phyloP scores from a whole-genome alignment of 1,284 basidiomycete genomes.

The Ustilago curta region DNA sequence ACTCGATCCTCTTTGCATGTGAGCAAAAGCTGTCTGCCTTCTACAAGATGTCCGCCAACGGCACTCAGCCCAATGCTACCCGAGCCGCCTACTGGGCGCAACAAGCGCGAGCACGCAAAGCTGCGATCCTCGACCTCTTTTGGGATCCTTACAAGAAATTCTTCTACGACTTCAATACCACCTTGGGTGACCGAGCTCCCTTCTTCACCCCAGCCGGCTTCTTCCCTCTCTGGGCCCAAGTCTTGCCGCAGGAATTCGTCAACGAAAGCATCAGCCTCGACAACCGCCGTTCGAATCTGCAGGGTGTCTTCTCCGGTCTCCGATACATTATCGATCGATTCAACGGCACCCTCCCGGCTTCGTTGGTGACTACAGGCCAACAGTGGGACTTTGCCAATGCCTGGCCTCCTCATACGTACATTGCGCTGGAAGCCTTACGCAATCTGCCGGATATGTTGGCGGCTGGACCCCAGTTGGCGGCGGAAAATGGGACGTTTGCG shows the following conservation, averaged over 20 bases:
- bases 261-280: constrained; percentile 71
- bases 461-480: constrained; percentile 73
- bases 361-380: constrained; percentile 80
- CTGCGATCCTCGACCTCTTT: constrained; percentile 83
- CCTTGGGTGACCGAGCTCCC: constrained; percentile 43
- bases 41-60: constrained; percentile 73
- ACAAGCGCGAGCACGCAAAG: constrained; percentile 75
- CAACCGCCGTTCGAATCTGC: constrained; percentile 41
- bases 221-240: constrained; percentile 88
- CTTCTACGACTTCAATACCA: constrained; percentile 81
- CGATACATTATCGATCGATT: constrained; percentile 82
- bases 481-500: constrained; percentile 74
- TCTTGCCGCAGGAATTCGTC: constrained; percentile 80
- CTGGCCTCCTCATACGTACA: constrained; percentile 71
- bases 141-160: constrained; percentile 85
- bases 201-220: constrained; percentile 81
- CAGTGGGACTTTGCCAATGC: constrained; percentile 77
- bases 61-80: constrained; percentile 55
- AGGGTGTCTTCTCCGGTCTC: constrained; percentile 80
- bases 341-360: constrained; percentile 82
- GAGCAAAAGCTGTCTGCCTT: constrained; percentile 70
- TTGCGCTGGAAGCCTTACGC: constrained; percentile 81
- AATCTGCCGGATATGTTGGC: constrained; percentile 79
- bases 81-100: constrained; percentile 74
- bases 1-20: constrained; percentile 78